These are phyloP conservation scores for Xylogone sp. DNA, from an alignment of 2,329 filamentous ascomycete species.

Conservation along the genomic window DNA sequence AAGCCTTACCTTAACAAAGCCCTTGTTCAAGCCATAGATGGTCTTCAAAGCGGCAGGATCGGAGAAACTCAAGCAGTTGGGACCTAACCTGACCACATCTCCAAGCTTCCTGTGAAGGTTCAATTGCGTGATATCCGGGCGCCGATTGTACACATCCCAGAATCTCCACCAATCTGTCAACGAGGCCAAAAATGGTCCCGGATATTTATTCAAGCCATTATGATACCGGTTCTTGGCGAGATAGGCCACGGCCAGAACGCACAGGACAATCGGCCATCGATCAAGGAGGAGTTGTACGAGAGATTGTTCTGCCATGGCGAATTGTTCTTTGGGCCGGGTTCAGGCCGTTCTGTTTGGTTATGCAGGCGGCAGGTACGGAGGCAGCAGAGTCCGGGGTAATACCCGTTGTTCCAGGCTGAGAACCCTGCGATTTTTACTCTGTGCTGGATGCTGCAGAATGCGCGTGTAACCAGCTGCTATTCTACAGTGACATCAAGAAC, in stretches of 20 bases:
- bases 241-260: conserved; percentile 33
- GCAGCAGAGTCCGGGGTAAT: too few relatives aligned
- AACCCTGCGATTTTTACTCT: too few relatives aligned
- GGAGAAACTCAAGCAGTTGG: conserved; percentile 70
- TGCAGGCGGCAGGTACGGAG: too few relatives aligned
- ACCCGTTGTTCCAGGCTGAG: too few relatives aligned
- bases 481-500: too few relatives aligned
- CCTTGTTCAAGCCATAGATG: conserved; percentile 82
- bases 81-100: conserved; percentile 70
- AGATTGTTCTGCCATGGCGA: conserved; percentile 16
- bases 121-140: conserved; percentile 65
- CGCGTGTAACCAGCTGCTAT: too few relatives aligned
- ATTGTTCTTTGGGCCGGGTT: too few relatives aligned
- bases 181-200: conserved; percentile 66
- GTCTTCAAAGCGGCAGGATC: conserved; percentile 68
- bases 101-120: conserved; percentile 68
- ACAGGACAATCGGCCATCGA: conserved; percentile 40
- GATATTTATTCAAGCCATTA: conserved; percentile 64
- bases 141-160: conserved; percentile 60
- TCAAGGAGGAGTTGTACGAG: conserved; percentile 12
- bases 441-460: too few relatives aligned
- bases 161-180: conserved; percentile 74
- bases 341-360: too few relatives aligned
- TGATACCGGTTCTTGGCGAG: conserved; percentile 46
- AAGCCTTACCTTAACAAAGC: conserved; percentile 67